phyloP scores from a whole-genome alignment of 768 basidiomycete species.

The Tricholoma furcatifolium region DNA sequence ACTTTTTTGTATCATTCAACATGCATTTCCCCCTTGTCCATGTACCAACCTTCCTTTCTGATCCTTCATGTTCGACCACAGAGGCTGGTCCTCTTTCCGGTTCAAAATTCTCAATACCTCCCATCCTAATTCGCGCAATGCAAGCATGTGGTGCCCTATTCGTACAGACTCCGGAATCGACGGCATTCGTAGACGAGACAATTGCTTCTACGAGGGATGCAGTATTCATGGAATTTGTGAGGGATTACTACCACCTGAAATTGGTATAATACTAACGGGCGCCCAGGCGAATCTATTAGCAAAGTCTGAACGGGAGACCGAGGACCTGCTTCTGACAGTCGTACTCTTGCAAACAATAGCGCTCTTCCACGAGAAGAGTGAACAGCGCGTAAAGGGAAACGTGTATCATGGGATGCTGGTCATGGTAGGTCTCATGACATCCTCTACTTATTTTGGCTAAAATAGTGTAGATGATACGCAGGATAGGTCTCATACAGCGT shows the following conservation, averaged over 20 bases:
- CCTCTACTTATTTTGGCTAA: neutral
- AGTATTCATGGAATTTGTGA: constrained; percentile 56
- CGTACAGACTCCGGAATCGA: constrained; percentile 46
- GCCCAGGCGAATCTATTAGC: constrained; percentile 36
- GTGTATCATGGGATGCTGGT: constrained; percentile 63
- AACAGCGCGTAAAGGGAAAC: constrained; percentile 46
- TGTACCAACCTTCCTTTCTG: constrained; percentile 41
- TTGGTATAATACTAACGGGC: constrained; percentile 11
- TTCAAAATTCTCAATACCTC: constrained; percentile 31
- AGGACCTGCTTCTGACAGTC: constrained; percentile 44
- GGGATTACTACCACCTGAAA: constrained; percentile 22
- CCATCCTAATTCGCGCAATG: constrained; percentile 52
- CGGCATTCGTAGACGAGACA: constrained; percentile 46
- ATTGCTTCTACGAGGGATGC: constrained; percentile 44
- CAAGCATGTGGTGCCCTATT: constrained; percentile 63
- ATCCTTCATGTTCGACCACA: constrained; percentile 23
- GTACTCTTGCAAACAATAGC: constrained; percentile 59
- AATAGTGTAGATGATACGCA: constrained; percentile 42
- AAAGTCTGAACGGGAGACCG: constrained; percentile 32
- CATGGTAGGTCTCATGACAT: constrained; percentile 38
- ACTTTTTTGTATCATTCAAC: constrained; percentile 55
- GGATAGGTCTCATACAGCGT: constrained; percentile 42
- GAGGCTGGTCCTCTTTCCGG: constrained; percentile 20
- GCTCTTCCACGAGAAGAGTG: constrained; percentile 48
- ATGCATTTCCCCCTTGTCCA: constrained; percentile 58